Base-by-base conservation (phyloP, 2,329 filamentous ascomycete species). In the Talaromyces pinophilus region DNA sequence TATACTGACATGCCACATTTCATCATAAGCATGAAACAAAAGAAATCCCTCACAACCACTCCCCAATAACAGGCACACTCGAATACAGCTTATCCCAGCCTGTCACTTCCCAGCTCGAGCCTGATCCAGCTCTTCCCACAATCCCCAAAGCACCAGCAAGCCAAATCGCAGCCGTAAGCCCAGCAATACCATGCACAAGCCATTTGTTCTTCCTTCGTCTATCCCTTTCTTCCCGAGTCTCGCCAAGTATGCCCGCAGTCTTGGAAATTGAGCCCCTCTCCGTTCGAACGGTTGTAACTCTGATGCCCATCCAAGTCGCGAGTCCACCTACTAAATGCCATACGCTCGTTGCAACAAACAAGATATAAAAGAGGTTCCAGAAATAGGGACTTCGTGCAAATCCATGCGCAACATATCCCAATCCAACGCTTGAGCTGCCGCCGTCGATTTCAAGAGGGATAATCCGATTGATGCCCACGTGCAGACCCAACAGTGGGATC, bases 291-390 rank as follows among this genome's bases (percentile, higher is more conserved):
- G 73, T 80, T 22, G 72, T 80, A 78, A 75, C 72, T 79, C 75
- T 81, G 81, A 75, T 82, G 0, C 88, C 88, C 67, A 93, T 80
- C 91, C 92, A 97, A 77, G 87, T 90, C n/a, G 92, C 91, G 79
- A 88, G 87, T 2, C 93, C 93, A 87, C 92, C 96, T 7, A 91
- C 86, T 76, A 93, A 88, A 80, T 97, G 93, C 67, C 88, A 91
- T 28, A 86, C 88, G 0, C 88, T 90, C 0, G 89, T 79, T 17
- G 81, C 82, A 6, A 97, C 81, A 59, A 97, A 82, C 1, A 88
- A 84, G 1, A 82, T 73, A 76, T 96, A 97, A 1, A 90, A 89
- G 0, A 84, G 71, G 76, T 88, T 90, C n/a, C 90, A 87, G 8
- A 90, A 76, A 1, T 84, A 70, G 0, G 89, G 88, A 72, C 92